Evolutionary conservation across 2,329 filamentous ascomycete genomes (phyloP).

Genomic region (Aspergillus neoniger): DNA sequence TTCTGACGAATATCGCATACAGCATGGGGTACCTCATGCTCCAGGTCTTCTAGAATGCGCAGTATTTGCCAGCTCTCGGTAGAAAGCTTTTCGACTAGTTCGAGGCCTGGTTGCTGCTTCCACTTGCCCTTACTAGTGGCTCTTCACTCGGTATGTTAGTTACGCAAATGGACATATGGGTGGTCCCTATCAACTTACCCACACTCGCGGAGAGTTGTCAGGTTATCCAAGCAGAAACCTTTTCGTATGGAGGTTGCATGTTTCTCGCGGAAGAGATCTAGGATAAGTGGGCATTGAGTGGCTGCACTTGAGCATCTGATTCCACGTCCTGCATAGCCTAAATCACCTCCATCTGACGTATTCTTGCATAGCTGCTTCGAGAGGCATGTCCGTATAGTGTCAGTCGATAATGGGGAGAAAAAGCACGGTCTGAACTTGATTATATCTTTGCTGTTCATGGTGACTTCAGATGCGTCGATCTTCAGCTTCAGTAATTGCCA

Average conservation of each 20-base stretch:
- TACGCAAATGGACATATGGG: neutral
- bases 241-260: neutral
- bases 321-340: neutral
- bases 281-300: neutral
- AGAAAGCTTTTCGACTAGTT: neutral
- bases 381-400: neutral
- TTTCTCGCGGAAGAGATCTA: neutral
- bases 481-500: neutral
- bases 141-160: neutral
- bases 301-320: too few relatives aligned
- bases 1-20: slow-evolving; percentile 8
- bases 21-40: neutral
- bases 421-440: neutral
- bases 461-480: neutral
- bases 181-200: neutral
- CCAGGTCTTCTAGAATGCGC: slow-evolving; percentile 10
- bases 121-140: neutral
- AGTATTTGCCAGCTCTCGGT: slow-evolving; percentile 3
- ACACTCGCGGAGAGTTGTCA: neutral
- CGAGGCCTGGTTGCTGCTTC: neutral
- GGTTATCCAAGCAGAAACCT: neutral
- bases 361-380: neutral
- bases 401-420: neutral
- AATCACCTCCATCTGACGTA: neutral
- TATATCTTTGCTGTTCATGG: neutral